Evolutionary conservation across 164 flowering plant genomes (phyloP), one percentile per base, ranked within the genome.

Genomic region (Protea cynaroides): DNA sequence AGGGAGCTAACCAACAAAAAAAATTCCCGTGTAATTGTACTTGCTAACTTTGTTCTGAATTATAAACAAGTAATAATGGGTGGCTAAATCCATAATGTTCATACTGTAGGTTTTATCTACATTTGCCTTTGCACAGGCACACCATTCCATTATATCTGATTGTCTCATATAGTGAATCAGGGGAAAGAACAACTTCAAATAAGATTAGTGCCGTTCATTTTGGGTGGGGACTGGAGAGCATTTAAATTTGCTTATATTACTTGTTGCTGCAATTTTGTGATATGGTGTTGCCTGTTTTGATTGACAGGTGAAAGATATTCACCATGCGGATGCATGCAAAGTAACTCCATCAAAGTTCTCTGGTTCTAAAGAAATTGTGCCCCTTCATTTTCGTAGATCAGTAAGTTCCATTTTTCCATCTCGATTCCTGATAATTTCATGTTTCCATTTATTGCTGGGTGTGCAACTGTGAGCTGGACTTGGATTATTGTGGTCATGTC

Each of bases 361-460:
- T 75, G 99, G 99, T 29, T 77, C 96, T 1, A 94, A 92, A 68
- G 99, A 91, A 84, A 76, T 88, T 74, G 89, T 94, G 58, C 89
- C 90, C 2, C 90, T 94, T 69, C 80, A 83, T 62, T 74, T 81
- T 69, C 89, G 89, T 61, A 81, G 74, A 71, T 69, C 76, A 25
- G 89, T 85, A 65, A 69, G 86, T 76, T 52, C 44, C 21, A 3
- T 15, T 65, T 49, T 61, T 25, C 23, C 24, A 51, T 65, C 62
- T 29, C 25, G 56, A 65, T 5, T 21, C 25, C 8, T n/a, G 15
- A 14, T n/a, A 19, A 1, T 29, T 62, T 56, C 22, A 49, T 58
- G 50, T 15, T 51, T 59, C 29, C 8, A 34, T 46, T 34, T n/a
- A 50, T 25, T 13, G 6, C 37, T 29, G 17, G 15, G 47, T 14